phyloP scores from a whole-genome alignment of 805 yeast species.

The Wickerhamiella musiphila region DNA sequence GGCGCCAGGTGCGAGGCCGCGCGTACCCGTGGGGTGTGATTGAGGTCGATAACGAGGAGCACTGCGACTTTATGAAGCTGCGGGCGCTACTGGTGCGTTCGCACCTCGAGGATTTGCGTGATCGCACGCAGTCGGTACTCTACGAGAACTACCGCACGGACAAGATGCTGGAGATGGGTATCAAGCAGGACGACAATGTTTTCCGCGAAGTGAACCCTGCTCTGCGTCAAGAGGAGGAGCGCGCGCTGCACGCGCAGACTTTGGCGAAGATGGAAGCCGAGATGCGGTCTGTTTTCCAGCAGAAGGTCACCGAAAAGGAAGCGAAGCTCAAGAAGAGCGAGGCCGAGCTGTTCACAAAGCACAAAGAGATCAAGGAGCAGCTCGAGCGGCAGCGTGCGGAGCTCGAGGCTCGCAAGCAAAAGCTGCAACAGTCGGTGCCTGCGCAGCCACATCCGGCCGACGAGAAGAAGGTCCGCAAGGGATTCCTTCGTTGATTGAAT shows the following conservation, averaged over 20 bases:
- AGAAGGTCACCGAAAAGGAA: slow-evolving; percentile 91
- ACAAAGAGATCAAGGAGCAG: slow-evolving; percentile 93
- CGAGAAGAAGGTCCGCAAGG: slow-evolving; percentile 7
- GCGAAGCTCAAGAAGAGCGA: slow-evolving; percentile 92
- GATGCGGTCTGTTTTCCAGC: slow-evolving; percentile 92
- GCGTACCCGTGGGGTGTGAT: slow-evolving; percentile 93
- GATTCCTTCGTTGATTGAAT: not conserved
- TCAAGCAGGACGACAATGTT: slow-evolving; percentile 82
- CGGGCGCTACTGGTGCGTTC: slow-evolving; percentile 79
- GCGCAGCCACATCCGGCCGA: slow-evolving; percentile 5
- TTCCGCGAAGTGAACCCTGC: slow-evolving; percentile 90
- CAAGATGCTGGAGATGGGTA: slow-evolving; percentile 66
- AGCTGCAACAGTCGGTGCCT: slow-evolving; percentile 26
- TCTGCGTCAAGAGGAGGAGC: slow-evolving; percentile 84
- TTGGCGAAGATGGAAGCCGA: slow-evolving; percentile 87
- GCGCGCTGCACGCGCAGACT: slow-evolving; percentile 81
- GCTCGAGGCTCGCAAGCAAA: slow-evolving; percentile 78
- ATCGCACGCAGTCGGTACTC: slow-evolving; percentile 53
- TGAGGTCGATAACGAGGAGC: slow-evolving; percentile 87
- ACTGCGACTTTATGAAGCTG: slow-evolving; percentile 77
- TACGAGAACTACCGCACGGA: slow-evolving; percentile 83
- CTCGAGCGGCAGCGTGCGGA: slow-evolving; percentile 73
- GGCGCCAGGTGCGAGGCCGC: slow-evolving; percentile 76
- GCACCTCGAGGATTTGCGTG: slow-evolving; percentile 86
- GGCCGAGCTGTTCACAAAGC: slow-evolving; percentile 87